Conservation (phyloP, 176 grass and related monocot genomes). For the Oryza glaberrima region DNA sequence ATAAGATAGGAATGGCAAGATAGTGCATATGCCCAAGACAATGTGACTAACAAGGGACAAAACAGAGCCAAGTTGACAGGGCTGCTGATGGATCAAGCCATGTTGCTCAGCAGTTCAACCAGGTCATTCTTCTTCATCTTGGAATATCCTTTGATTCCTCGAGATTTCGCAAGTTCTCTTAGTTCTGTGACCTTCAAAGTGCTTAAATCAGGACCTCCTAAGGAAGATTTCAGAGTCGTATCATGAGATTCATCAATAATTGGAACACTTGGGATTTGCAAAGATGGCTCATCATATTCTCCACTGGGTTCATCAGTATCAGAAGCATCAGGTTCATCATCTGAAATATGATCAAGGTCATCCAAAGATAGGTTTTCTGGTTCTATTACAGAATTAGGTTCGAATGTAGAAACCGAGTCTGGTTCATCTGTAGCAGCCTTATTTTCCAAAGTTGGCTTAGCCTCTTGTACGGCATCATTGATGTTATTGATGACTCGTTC, state of each 20-base stretch:
- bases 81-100: conserved; percentile 17
- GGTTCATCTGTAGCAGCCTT: conserved; percentile 35
- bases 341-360: conserved; percentile 37
- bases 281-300: conserved; percentile 35
- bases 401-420: conserved; percentile 21
- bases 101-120: conserved; percentile 53
- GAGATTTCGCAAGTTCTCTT: conserved; percentile 74
- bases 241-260: conserved; percentile 18
- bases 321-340: conserved; percentile 44
- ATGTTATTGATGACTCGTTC: conserved; percentile 28
- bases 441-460: conserved; percentile 39
- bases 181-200: conserved; percentile 69
- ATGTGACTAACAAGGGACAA: conserved; percentile 16
- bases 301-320: conserved; percentile 33
- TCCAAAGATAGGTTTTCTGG: conserved; percentile 41
- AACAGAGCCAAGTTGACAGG: conserved; percentile 4
- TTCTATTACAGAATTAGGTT: conserved; percentile 33
- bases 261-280: conserved; percentile 33
- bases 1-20: not conserved
- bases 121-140: conserved; percentile 86
- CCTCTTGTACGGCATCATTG: conserved; percentile 6
- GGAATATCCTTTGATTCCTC: conserved; percentile 74
- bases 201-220: conserved; percentile 46
- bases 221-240: conserved; percentile 5
- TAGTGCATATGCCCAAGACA: not conserved